Evolutionary conservation across 2,329 filamentous ascomycete genomes (phyloP), one percentile per base, ranked within the genome.

Genomic region (Penicillium freii): DNA sequence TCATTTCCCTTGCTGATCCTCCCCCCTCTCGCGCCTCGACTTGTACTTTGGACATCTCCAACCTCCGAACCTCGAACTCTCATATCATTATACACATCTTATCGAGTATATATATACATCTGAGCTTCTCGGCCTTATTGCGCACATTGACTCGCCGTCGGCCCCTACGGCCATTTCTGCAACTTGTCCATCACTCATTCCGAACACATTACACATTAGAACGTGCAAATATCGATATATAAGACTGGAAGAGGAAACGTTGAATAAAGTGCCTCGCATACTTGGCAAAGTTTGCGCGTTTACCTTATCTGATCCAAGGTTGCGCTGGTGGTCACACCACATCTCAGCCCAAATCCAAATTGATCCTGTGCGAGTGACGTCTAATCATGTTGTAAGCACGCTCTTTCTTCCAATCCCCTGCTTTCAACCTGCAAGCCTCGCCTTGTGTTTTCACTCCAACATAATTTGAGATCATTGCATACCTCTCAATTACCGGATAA

Each of bases 311-410:
- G 49, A 10, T 43, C 42, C 49, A 46, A 47, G 34, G 49, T 53
- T 42, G 49, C 42, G n/a, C 33, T 51, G 31, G 25, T 52, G 51
- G 60, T 63, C 34, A 56, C 58, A 51, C 56, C 47, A 54, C 46
- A 43, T 58, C 46, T 51, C 48, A 38, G 46, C 42, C 45, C 47
- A 43, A 51, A 54, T 60, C 47, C 19, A 47, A 59, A 58, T 54
- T 52, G 51, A 54, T 46, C 60, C 39, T 45, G 53, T 48, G 54
- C 56, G 36, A 59, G 42, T 48, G 42, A 44, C 34, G 39, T 39
- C 56, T 38, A 50, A 57, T 31, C 56, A 69, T 69, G 66, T 69
- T 69, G 66, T 69, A 59, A 67, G 66, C 49, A 51, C 27, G 31
- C 17, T 45, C 23, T 50, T 43, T 51, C 58, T 27, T 8, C 7